Conservation (phyloP, 148 eudicot species). For the Rhododendron ovatum region DNA sequence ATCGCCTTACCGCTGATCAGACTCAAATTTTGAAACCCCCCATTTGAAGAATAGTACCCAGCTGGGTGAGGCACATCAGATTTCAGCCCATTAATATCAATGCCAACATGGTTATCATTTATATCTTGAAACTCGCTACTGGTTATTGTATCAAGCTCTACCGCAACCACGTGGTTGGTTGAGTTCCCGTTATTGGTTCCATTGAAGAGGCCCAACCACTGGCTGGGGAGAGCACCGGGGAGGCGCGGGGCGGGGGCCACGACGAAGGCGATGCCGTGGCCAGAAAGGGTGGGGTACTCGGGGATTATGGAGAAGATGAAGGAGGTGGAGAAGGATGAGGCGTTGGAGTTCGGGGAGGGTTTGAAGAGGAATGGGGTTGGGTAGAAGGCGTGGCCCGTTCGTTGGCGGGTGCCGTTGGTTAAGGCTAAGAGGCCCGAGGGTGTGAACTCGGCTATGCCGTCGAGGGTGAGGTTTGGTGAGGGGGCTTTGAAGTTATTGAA, state of each 20-base stretch:
- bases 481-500: constrained; percentile 30
- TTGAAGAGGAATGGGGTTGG: constrained; percentile 45
- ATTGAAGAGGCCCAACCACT: constrained; percentile 27
- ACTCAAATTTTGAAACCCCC: constrained; percentile 16
- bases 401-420: constrained; percentile 41
- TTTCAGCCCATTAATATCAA: constrained; percentile 31
- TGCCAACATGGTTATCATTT: constrained; percentile 47
- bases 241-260: constrained; percentile 35
- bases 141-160: constrained; percentile 35
- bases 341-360: constrained; percentile 16
- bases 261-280: constrained; percentile 56
- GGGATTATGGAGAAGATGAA: constrained; percentile 50
- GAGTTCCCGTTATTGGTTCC: constrained; percentile 11
- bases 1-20: constrained; percentile 33
- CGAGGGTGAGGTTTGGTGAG: constrained; percentile 32
- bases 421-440: constrained; percentile 36
- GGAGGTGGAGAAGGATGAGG: constrained; percentile 52
- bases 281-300: constrained; percentile 25
- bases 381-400: constrained; percentile 44
- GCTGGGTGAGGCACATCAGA: constrained; percentile 31
- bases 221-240: constrained; percentile 17
- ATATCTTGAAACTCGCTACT: constrained; percentile 27
- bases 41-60: constrained; percentile 21
- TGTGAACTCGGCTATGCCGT: constrained; percentile 36
- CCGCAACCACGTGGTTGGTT: constrained; percentile 30